A percentile compares a stretch with the other conserved stretches of the same genome.
phyloP scores from a whole-genome alignment of 2,329 filamentous ascomycete species.

The Fusarium acutatum region DNA sequence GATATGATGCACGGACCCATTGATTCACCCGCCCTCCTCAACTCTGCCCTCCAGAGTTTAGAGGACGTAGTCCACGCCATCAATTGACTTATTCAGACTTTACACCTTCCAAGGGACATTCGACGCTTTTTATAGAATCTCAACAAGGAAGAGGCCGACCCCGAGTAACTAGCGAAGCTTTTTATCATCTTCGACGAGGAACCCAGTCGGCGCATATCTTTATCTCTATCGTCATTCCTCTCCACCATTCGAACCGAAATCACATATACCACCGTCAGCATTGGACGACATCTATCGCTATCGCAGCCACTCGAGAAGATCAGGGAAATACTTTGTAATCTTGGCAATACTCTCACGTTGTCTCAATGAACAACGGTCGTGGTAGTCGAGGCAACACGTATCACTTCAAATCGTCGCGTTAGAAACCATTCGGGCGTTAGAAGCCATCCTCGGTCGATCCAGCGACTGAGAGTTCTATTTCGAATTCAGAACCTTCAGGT shows the following conservation, averaged over 20 bases:
- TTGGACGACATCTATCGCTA: constrained; percentile 1
- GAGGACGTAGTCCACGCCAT: constrained; percentile 20
- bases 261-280: constrained; percentile 20
- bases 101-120: constrained; percentile 2
- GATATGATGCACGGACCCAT: constrained; percentile 34
- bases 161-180: not conserved
- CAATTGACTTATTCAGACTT: constrained; percentile 15
- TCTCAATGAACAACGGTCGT: constrained; percentile 33
- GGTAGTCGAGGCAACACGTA: constrained; percentile 29
- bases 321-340: not conserved
- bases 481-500: not conserved
- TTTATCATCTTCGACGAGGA: not conserved
- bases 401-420: constrained; percentile 40
- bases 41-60: constrained; percentile 27
- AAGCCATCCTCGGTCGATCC: constrained; percentile 21
- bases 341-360: not conserved
- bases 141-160: not conserved
- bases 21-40: constrained; percentile 26
- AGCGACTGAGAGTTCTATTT: not conserved
- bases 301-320: not conserved
- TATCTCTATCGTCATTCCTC: constrained; percentile 24
- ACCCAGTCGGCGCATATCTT: constrained; percentile 11
- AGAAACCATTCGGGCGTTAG: constrained; percentile 44
- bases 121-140: not conserved
- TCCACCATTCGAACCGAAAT: constrained; percentile 31